Percentiles rank a stretch among this genome's conserved stretches.
phyloP scores from a whole-genome alignment of 345 rosid species.

The Citrus sinensis region DVS_A1.0 CM039163.1:22326501-22327000 shows the following conservation, averaged over 20 bases:
- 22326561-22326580: constrained; percentile 55
- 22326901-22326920: constrained; percentile 75
- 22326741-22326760: neutral
- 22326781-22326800: constrained; percentile 85
- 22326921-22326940: constrained; percentile 71
- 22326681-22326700: neutral
- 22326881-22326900: constrained; percentile 82
- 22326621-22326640: neutral
- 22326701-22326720: neutral
- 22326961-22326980: constrained; percentile 61
- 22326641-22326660: too few relatives aligned
- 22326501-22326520: constrained; percentile 80
- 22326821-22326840: constrained; percentile 65
- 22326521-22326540: constrained; percentile 81
- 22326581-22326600: constrained; percentile 85
- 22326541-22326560: constrained; percentile 47
- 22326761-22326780: constrained; percentile 89
- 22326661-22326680: neutral
- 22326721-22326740: neutral
- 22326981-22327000: constrained; percentile 75
- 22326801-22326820: constrained; percentile 70
- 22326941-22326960: constrained; percentile 48
- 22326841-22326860: constrained; percentile 63
- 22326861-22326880: constrained; percentile 81
- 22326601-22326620: constrained; percentile 44